Evolutionary conservation across 2,329 filamentous ascomycete species (phyloP), one percentile per base, ranked within the genome.

Genomic region (Calonectria hawksworthii): DNA sequence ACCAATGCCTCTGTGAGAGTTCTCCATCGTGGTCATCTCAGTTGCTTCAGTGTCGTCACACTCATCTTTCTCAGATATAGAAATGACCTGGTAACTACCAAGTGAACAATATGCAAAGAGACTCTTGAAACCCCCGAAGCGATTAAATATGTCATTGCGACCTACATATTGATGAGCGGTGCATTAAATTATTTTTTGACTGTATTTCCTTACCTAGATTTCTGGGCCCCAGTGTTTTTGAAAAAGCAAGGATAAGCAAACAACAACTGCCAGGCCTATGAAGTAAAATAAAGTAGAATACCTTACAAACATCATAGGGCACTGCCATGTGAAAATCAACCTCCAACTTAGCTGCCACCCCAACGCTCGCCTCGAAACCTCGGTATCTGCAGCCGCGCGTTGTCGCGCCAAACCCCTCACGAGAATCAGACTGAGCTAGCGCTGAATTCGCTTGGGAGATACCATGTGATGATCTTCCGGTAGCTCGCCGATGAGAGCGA

Each of bases 281-380:
- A 68, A 68, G 28, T 68, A 68, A 21, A 68, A 68, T 4, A 68
- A 8, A n/a, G 65, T 68, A 23, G 50, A 68, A 36, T 68, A 68
- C 11, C 65, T 50, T n/a, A 68, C 56, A 14, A 68, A 68, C 65
- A 68, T 68, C 65, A 68, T 68, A 9, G 65, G 65, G 32, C 65
- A 68, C 65, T 68, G 65, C 65, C 65, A 68, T 41, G 65, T 68
- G 32, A 68, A 68, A 10, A 68, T 41, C 50, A 68, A 11, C 34
- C 50, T 68, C 65, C 65, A 68, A 28, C 65, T 68, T 6, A 68
- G 26, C 34, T 68, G 32, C 65, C 65, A 68, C 30, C 44, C 23
- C 14, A 36, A 9, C 3, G 30, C 18, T 7, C 18, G 32, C 2
- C n/a, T 28, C 21, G 50, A 28, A 28, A 1, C 23, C 32, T 68